Evolutionary conservation across 2,329 filamentous ascomycete genomes (phyloP).

Genomic region (Penicillium sp.): DNA sequence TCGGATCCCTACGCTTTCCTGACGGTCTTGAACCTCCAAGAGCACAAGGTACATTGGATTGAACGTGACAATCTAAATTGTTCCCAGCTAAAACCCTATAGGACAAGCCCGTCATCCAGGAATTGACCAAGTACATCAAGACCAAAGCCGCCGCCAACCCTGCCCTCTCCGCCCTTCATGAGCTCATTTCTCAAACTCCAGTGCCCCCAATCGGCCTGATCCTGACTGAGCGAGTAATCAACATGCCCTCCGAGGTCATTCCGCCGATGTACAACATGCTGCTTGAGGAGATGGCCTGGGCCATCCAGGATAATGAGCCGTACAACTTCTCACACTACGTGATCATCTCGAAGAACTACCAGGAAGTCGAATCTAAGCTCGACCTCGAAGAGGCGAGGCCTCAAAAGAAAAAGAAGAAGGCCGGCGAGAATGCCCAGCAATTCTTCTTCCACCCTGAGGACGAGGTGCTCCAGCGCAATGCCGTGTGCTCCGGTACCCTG

Average conservation of each 20-base stretch:
- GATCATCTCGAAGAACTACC: conserved; percentile 87
- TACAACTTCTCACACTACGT: conserved; percentile 94
- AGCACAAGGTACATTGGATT: conserved; percentile 57
- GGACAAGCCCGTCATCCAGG: conserved; percentile 68
- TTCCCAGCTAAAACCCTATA: conserved; percentile 27
- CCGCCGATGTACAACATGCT: conserved; percentile 96
- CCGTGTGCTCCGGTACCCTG: conserved; percentile 66
- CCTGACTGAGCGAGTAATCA: conserved; percentile 90
- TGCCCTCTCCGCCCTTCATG: conserved; percentile 56
- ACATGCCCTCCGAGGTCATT: conserved; percentile 89
- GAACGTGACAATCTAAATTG: not conserved
- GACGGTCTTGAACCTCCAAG: conserved; percentile 77
- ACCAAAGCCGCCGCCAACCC: conserved; percentile 53
- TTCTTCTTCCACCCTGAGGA: conserved; percentile 98
- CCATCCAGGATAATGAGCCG: conserved; percentile 84
- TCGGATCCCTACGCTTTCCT: conserved; percentile 90
- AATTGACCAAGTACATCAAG: conserved; percentile 69
- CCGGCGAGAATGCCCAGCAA: conserved; percentile 50
- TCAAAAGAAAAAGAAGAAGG: conserved; percentile 66
- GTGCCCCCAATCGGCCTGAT: conserved; percentile 73
- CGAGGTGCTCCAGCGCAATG: conserved; percentile 78
- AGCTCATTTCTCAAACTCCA: conserved; percentile 55
- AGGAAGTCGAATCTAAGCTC: conserved; percentile 78
- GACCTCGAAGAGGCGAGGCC: conserved; percentile 63
- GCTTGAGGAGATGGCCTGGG: conserved; percentile 83